Base-by-base conservation (phyloP, 75 land plant genomes). In the Picea glauca region DNA sequence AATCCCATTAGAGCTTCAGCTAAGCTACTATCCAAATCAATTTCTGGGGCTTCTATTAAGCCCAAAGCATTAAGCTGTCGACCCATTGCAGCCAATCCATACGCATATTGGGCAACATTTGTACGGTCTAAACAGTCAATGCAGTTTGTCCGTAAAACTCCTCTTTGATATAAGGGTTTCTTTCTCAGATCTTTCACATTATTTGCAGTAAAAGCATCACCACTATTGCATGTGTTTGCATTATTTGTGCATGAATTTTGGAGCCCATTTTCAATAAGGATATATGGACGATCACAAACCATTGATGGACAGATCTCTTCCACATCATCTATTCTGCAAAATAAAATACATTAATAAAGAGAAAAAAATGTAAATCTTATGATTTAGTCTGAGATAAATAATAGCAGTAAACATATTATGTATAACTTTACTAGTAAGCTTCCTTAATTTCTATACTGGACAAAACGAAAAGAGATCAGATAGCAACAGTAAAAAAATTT, bases 51-150 rank as follows among this genome's bases (percentile, higher is more conserved):
- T 70, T 80, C 79, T 77, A 76, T 80, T 5, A 93, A 61, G 20
- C 90, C 93, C 46, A 93, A 56, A 43, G 87, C 86, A 80, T 89
- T 86, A 77, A 93, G 87, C 80, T 93, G 95, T 21, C 82, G 86
- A 35, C 91, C 93, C 54, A 93, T 74, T 72, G 95, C 95, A 76
- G 86, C 91, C 61, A 93, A 77, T 3, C 95, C 93, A 81, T 89
- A 93, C 3, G 95, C 89, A 79, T 84, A 87, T 70, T 87, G 89
- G 3, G 89, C 89, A 50, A 85, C 87, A 82, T 87, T 87, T 63
- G 95, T 91, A 56, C 95, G 93, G 67, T 93, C 95, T 62, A 93
- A 75, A 79, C 95, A 93, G 74, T 93, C 95, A 63, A 93, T 93
- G 77, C 95, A 93, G 75, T 93, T 93, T 67, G 95, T 92, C 58